These are phyloP conservation scores for Rhizomucor pusillus DNA, from an alignment of 371 early-diverging fungal genomes.

Conservation along the genomic window DNA sequence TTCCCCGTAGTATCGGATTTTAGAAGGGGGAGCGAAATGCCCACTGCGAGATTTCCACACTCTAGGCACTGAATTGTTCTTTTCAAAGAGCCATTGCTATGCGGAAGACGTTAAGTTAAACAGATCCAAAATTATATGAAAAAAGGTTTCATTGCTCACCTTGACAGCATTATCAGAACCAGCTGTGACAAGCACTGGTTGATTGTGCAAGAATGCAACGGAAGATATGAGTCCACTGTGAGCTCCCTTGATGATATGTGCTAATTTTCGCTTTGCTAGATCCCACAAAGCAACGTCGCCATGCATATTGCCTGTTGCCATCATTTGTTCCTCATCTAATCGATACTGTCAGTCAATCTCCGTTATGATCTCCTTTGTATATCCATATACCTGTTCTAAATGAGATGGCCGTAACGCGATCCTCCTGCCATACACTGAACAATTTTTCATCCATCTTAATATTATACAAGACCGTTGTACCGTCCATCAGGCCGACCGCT, in stretches of 20 bases:
- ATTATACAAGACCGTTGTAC: slow-evolving; percentile 82
- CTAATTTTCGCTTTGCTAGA: slow-evolving; percentile 69
- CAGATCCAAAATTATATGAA: background rate
- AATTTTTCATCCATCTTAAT: slow-evolving; percentile 74
- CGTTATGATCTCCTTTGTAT: no score
- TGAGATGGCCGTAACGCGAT: slow-evolving; percentile 81
- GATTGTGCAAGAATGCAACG: slow-evolving; percentile 75
- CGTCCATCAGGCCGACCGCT: slow-evolving; percentile 88
- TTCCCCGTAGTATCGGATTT: slow-evolving; percentile 71
- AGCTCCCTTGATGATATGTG: slow-evolving; percentile 77
- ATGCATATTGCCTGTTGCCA: slow-evolving; percentile 85
- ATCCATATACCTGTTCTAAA: slow-evolving; percentile 77
- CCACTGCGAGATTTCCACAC: slow-evolving; percentile 82
- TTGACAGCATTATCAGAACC: slow-evolving; percentile 90
- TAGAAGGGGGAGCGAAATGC: slow-evolving; percentile 83
- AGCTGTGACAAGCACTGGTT: slow-evolving; percentile 86
- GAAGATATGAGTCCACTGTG: slow-evolving; percentile 80
- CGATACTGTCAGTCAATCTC: background rate
- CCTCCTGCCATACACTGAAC: slow-evolving; percentile 79
- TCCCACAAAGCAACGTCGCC: slow-evolving; percentile 96
- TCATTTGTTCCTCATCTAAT: slow-evolving; percentile 75
- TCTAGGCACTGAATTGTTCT: slow-evolving; percentile 74
- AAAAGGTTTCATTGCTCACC: slow-evolving; percentile 28
- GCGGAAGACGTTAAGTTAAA: background rate
- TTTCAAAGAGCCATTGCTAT: slow-evolving; percentile 95